Evolutionary conservation across 495 filamentous ascomycete species (phyloP).

Genomic region (Aspergillus kassunensis): DNA sequence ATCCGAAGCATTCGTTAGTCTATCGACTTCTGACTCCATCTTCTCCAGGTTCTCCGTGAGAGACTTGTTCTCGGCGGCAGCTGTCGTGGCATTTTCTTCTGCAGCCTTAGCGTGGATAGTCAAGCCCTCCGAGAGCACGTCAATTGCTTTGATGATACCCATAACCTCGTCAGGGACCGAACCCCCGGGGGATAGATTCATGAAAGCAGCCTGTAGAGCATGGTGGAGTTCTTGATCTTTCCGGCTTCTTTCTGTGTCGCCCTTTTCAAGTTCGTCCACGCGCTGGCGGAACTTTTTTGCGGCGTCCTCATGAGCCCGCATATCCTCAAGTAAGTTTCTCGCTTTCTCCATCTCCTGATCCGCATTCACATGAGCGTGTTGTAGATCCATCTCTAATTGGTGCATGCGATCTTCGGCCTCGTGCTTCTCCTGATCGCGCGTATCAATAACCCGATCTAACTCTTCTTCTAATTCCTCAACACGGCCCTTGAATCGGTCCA

Average conservation of each 20-base stretch:
- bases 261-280: slow-evolving; percentile 47
- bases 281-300: slow-evolving; percentile 41
- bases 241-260: slow-evolving; percentile 41
- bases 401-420: slow-evolving; percentile 64
- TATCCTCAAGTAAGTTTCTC: slow-evolving; percentile 51
- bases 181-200: slow-evolving; percentile 55
- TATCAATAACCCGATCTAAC: slow-evolving; percentile 77
- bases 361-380: slow-evolving; percentile 53
- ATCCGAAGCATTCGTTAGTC: slow-evolving; percentile 44
- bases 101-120: slow-evolving; percentile 41
- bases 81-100: slow-evolving; percentile 36
- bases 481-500: slow-evolving; percentile 66
- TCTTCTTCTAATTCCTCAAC: slow-evolving; percentile 89
- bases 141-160: slow-evolving; percentile 59
- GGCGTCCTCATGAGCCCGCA: slow-evolving; percentile 50
- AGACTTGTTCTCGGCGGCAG: slow-evolving; percentile 38
- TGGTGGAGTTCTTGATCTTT: slow-evolving; percentile 49
- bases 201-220: slow-evolving; percentile 58
- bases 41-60: slow-evolving; percentile 49
- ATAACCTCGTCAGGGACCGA: slow-evolving; percentile 53
- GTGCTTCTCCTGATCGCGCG: slow-evolving; percentile 71
- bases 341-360: slow-evolving; percentile 54
- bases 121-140: slow-evolving; percentile 56
- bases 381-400: slow-evolving; percentile 66
- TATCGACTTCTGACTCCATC: slow-evolving; percentile 34